phyloP scores from a whole-genome alignment of 2,329 filamentous ascomycete genomes.

The Cryphonectria japonica region DNA sequence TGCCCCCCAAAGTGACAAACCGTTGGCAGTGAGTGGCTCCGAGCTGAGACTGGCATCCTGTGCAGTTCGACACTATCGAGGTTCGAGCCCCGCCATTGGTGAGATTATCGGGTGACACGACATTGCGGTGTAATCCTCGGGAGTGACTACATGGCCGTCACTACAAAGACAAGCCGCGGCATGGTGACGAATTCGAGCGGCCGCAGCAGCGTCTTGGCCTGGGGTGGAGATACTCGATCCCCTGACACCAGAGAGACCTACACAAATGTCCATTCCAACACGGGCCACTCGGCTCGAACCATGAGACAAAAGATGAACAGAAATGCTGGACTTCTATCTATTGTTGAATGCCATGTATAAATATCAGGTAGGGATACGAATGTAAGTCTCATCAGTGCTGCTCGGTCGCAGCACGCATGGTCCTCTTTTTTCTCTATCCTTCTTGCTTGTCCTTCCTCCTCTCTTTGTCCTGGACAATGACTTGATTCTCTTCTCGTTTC shows the following conservation, averaged over 20 bases:
- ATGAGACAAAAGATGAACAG: neutral
- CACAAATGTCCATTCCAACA: neutral
- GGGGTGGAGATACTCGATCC: neutral
- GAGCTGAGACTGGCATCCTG: neutral
- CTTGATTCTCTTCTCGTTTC: neutral
- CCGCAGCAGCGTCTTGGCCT: neutral
- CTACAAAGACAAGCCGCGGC: neutral
- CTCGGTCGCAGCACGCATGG: neutral
- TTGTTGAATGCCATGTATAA: neutral
- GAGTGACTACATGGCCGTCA: neutral
- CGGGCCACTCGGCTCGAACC: neutral
- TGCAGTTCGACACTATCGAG: conserved; percentile 1
- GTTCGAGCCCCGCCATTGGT: neutral
- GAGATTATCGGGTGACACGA: neutral
- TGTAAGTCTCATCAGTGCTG: neutral
- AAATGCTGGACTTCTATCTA: neutral
- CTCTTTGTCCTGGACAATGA: conserved; percentile 1
- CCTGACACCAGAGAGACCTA: neutral
- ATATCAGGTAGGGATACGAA: neutral
- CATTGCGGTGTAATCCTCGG: neutral
- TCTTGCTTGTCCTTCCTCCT: neutral
- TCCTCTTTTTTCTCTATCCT: neutral
- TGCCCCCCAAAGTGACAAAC: no score
- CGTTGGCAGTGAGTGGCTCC: conserved; percentile 9
- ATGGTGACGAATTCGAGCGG: neutral